Evolutionary conservation across 805 yeast genomes (phyloP), one percentile per base, ranked within the genome.

Genomic region (Saturnispora bothae): DNA sequence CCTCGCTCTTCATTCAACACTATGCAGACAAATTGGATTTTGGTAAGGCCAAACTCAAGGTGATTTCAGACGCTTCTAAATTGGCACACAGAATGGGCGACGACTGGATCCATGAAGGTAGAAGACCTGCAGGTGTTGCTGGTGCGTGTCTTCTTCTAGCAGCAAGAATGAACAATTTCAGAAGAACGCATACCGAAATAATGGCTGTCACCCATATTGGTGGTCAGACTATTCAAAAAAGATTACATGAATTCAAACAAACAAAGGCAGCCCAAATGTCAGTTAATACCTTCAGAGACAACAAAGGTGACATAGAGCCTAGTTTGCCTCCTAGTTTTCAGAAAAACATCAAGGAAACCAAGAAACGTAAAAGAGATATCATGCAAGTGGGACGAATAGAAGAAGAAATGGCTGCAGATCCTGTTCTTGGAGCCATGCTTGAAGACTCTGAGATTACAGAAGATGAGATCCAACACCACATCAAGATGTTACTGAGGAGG

Each of bases 121-220:
- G 99, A 54, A 69, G 97, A 45, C 98, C 99, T 0, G 97, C 98
- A 0, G 98, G 99, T 51, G 76, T 92, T 38, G 98, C 98, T 0
- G 99, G 97, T 17, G 98, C 98, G 0, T 86, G 96, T 59, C 66
- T 92, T 2, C 56, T 94, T 32, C 62, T 92, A 36, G 98, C 99
- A 0, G 92, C 96, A 2, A 71, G 98, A 59, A 94, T 92, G 97
- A 92, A 92, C 60, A 88, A 88, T 53, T 78, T 83, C 55, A 71
- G 96, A 53, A 69, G 97, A 52, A 79, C 94, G 3, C 95, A 89
- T 56, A 73, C 88, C 1, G 97, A 94, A 56, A 80, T 92, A 38
- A 96, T 89, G 14, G 89, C 94, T 0, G 92, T 92, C 6, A 89
- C 97, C 1, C 95, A 85, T 56, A 88, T 92, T 19, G 96, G 95